Evolutionary conservation across 371 early-diverging fungal genomes (phyloP), one percentile per base, ranked within the genome.

Genomic region (Apophysomyces elegans): DNA sequence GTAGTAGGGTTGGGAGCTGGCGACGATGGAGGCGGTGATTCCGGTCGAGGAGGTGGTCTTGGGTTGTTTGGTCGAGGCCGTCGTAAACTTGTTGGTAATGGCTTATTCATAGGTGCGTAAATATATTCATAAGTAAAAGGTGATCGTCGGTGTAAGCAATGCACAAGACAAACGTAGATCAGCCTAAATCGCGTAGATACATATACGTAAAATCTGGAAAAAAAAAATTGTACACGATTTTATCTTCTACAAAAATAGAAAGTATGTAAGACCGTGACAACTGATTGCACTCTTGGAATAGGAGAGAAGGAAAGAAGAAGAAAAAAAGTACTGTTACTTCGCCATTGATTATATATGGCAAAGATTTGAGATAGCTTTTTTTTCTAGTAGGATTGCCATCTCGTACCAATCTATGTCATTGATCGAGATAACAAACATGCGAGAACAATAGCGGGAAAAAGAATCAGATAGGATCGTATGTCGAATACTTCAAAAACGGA

Each of bases 1-100:
- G 16, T 54, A 54, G 58, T 59, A 62, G 9, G 56, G 67, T 26
- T 37, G 71, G 1, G 70, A 66, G 2, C 39, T 65, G 37, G 41
- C 63, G n/a, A 56, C 57, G n/a, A 50, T 18, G 54, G 54, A 21
- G 54, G 54, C 21, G 54, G 21, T 7, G 54, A 21, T 5, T 50
- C 54, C 9, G 54, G 54, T 21, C 54, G 54, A 50, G 54, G n/a
- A 21, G 54, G 54, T 0, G 54, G 54, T 18, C 54, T n/a, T 18
- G 54, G 54, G 21, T 50, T 50, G 21, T 21, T 50, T 7, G 54
- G 54, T 50, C 54, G 54, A 50, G 54, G 54, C 21, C 54, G 54
- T 9, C 54, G 54, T 21, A 50, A 21, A 26, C 21, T 50, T n/a
- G 4, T 50, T 1, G 21, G 1, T 50, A 50, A 50, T 50, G 16